A percentile compares a stretch with the other conserved stretches of the same genome.
Evolutionary conservation across 805 yeast genomes (phyloP).

Genomic region (Tetrapisispora fleetii): DNA sequence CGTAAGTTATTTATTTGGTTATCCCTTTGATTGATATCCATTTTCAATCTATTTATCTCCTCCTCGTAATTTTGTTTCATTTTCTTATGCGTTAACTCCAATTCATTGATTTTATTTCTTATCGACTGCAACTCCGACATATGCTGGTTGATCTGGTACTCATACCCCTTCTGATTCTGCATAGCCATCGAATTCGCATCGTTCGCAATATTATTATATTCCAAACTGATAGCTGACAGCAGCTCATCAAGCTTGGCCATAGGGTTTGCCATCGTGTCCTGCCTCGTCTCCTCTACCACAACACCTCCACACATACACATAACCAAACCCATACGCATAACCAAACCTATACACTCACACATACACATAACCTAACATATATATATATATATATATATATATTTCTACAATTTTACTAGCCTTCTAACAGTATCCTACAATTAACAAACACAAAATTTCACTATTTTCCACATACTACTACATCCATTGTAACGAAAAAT

Average conservation of each 20-base stretch:
- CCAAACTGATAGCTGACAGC: slow-evolving; percentile 84
- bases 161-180: slow-evolving; percentile 82
- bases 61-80: slow-evolving; percentile 95
- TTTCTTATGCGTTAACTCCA: slow-evolving; percentile 88
- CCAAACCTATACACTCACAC: too few species aligned
- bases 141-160: slow-evolving; percentile 82
- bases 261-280: not conserved
- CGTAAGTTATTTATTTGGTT: slow-evolving; percentile 33
- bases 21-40: slow-evolving; percentile 75
- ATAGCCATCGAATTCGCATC: slow-evolving; percentile 80
- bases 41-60: slow-evolving; percentile 76
- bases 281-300: too few species aligned
- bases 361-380: too few species aligned
- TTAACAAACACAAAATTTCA: too few species aligned
- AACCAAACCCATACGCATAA: too few species aligned
- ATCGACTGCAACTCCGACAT: slow-evolving; percentile 89
- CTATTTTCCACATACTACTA: too few species aligned
- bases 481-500: too few species aligned
- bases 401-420: too few species aligned
- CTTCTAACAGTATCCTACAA: too few species aligned
- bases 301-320: too few species aligned
- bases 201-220: slow-evolving; percentile 71
- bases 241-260: slow-evolving; percentile 52
- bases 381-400: too few species aligned
- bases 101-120: slow-evolving; percentile 85